These are phyloP conservation scores for Teratosphaeria gauchensis DNA, from an alignment of 2,329 filamentous ascomycete species.

Conservation along the genomic window DNA sequence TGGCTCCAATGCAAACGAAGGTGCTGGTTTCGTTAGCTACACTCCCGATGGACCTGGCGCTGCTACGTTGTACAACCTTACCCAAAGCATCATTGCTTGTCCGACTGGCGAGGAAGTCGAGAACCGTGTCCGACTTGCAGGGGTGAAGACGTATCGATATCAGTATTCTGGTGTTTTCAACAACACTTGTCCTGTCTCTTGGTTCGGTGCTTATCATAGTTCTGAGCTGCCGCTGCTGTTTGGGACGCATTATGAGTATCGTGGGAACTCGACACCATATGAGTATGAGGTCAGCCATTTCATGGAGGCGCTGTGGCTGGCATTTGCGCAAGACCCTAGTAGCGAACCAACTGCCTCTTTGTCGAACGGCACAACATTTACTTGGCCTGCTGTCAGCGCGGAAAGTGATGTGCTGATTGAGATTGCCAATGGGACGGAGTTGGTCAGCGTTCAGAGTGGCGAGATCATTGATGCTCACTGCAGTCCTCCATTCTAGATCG, in stretches of 20 bases:
- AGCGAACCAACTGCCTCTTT: neutral
- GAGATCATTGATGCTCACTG: neutral
- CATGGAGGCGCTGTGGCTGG: constrained; percentile 22
- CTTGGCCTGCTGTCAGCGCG: neutral
- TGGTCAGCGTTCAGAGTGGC: neutral
- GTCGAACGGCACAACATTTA: neutral
- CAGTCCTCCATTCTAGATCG: neutral
- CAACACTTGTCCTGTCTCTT: constrained; percentile 29
- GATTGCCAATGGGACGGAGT: neutral
- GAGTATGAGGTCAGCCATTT: constrained; percentile 20
- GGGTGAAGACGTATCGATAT: constrained; percentile 29
- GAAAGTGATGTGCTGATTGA: constrained; percentile 1
- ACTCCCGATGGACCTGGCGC: constrained; percentile 7
- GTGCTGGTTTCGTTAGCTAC: constrained; percentile 11
- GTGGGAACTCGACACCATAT: constrained; percentile 11
- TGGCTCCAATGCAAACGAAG: constrained; percentile 13
- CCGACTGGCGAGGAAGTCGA: constrained; percentile 4
- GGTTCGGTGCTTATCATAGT: constrained; percentile 33
- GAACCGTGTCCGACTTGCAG: constrained; percentile 2
- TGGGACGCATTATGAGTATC: constrained; percentile 26
- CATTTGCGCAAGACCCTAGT: neutral
- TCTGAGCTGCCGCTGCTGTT: constrained; percentile 30
- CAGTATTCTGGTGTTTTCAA: constrained; percentile 31
- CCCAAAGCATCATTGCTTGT: constrained; percentile 8
- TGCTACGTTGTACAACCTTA: constrained; percentile 5